Evolutionary conservation across 768 basidiomycete genomes (phyloP), one percentile per base, ranked within the genome.

Genomic region (Boletus insuetus): DNA sequence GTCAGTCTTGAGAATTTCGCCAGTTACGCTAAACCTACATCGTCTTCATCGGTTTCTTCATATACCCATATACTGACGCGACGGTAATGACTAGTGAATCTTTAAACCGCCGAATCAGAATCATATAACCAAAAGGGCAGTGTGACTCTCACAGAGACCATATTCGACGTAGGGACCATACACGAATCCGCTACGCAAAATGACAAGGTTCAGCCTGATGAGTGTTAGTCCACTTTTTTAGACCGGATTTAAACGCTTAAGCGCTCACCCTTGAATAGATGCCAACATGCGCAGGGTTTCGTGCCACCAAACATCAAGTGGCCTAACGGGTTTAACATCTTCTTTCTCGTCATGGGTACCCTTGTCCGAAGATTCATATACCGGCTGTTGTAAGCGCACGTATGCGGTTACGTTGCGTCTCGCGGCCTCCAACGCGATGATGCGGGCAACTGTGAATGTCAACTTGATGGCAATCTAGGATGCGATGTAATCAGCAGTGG

Each of bases 221-320:
- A 16, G 54, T 20, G 66, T 59, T 32, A 64, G 54, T 34, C 29
- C 22, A 35, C 10, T 16, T 34, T 26, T 38, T 19, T 19, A 45
- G 29, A 46, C 37, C 9, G 26, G 47, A 19, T 54, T 44, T 13
- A 14, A 20, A 51, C n/a, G 73, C 26, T 51, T 63, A 14, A 20
- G 51, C 17, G 73, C 26, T 51, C 63, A 91, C 91, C 83, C 81
- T 58, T 83, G 76, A 53, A 93, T 89, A 6, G 84, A 82, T 20
- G 85, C 89, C 56, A 94, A 68, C 67, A 82, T 82, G 34, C 91
- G 81, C 24, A 89, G 74, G 1, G 88, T 83, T 74, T 94, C 92
- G 61, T 94, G 92, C 89, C 91, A 94, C 92, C 92, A 94, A 17
- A 76, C 82, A 17, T 92, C 91, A 55, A 85, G 71, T 7, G 83